Evolutionary conservation across 257 asterid genomes (phyloP), one percentile per base, ranked within the genome.

Genomic region (Lavandula angustifolia): DNA sequence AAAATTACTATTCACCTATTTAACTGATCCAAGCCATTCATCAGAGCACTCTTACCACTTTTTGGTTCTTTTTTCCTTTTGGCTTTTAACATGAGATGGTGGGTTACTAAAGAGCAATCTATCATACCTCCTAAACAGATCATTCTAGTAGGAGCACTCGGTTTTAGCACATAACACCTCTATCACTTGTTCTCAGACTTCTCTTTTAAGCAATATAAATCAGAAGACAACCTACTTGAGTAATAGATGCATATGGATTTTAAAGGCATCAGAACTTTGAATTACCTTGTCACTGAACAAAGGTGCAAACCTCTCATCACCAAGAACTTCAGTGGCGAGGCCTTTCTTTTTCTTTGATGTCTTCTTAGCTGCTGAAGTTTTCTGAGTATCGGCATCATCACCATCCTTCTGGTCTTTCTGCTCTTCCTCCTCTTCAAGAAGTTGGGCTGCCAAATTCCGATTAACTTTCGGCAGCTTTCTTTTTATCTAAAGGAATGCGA

Each of bases 381-480:
- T 82, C 72, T 56, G 83, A 43, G 76, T 58, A 66, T 83, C 89
- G 65, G 31, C 76, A 60, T 14, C 84, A 68, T 76, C 94, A 77
- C 13, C 76, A 62, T 49, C 81, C 63, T 66, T 63, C 74, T 77
- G 73, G 41, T 82, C 80, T 70, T 76, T 74, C 59, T 80, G 90
- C 62, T 79, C 87, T 72, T 82, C 95, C 72, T 91, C 98, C 49
- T 84, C 81, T 62, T 84, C 81, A 70, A 82, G 87, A 73, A 85
- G 67, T 40, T 66, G 72, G 67, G 80, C 65, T 44, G 82, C 87
- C 69, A 92, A 67, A 38, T 65, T 62, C 51, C 89, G 81, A 69
- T 92, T 89, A 50, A 80, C 94, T 67, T 84, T 92, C 0, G 99
- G 99, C 50, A 92, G 82, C 81, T 77, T 89, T 74, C 77, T 82